A percentile compares a stretch with the other conserved stretches of the same genome.
Evolutionary conservation across 305 asterid species (phyloP).

Genomic region (Fraxinus angustifolia): DNA sequence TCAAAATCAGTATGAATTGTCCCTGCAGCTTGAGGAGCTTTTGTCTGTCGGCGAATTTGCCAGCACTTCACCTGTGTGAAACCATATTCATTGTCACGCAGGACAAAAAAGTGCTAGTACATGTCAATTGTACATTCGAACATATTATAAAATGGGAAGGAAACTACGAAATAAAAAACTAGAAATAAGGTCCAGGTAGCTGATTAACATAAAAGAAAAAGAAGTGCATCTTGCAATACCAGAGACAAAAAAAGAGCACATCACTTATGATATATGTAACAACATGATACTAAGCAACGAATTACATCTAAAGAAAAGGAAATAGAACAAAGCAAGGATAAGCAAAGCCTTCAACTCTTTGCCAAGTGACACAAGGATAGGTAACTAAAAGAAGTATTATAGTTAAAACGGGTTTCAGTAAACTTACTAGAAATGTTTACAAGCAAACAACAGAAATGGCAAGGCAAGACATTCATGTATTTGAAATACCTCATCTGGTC

Average conservation of each 20-base stretch:
- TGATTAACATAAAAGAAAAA: background rate
- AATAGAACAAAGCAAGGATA: background rate
- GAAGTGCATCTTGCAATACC: background rate
- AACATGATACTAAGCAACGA: background rate
- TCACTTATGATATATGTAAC: background rate
- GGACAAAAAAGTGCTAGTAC: background rate
- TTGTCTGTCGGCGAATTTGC: conserved; percentile 88
- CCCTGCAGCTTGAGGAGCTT: conserved; percentile 99
- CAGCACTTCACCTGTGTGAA: conserved; percentile 86
- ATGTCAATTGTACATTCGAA: background rate
- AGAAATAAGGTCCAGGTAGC: background rate
- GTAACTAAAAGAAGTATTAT: background rate
- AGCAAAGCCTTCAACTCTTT: background rate
- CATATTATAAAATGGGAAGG: background rate
- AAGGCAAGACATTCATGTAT: background rate
- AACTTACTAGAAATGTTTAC: background rate
- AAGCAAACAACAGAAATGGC: background rate
- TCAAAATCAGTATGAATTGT: conserved; percentile 95
- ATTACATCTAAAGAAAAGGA: background rate
- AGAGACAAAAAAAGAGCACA: background rate
- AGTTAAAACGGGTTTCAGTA: background rate
- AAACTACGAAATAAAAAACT: background rate
- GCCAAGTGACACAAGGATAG: background rate
- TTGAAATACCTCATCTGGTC: conserved; percentile 91
- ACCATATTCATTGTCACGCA: conserved; percentile 12